Conservation (phyloP, 2,329 filamentous ascomycete species). For the Penicillium sp. region DNA sequence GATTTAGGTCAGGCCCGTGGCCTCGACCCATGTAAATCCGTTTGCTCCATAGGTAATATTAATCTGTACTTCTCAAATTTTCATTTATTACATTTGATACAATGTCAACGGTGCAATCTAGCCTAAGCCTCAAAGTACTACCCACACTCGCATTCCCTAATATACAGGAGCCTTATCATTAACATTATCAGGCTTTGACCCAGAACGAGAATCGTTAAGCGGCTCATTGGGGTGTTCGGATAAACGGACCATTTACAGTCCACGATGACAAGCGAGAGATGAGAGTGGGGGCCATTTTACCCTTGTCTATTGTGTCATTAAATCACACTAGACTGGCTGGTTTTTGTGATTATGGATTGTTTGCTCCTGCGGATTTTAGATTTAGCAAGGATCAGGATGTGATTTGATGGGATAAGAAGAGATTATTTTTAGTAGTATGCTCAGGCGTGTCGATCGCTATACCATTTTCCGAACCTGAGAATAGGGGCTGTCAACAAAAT, state of each 20-base stretch:
- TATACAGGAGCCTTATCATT: neutral
- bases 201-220: neutral
- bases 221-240: neutral
- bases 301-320: neutral
- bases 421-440: neutral
- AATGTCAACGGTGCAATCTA: neutral
- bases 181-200: neutral
- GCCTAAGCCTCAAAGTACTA: neutral
- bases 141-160: neutral
- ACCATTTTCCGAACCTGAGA: too few relatives aligned
- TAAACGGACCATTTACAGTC: neutral
- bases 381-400: too few relatives aligned
- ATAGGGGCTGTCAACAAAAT: too few relatives aligned
- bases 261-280: neutral
- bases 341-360: too few relatives aligned
- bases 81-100: too few relatives aligned
- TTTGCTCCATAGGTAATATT: neutral
- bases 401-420: too few relatives aligned
- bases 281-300: neutral
- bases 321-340: too few relatives aligned
- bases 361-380: too few relatives aligned
- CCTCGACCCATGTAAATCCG: neutral
- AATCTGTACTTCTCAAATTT: neutral
- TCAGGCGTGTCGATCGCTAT: too few relatives aligned
- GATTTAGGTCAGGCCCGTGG: neutral